phyloP scores from a whole-genome alignment of 441 rosid genomes.

The Adansonia grandidieri region DNA sequence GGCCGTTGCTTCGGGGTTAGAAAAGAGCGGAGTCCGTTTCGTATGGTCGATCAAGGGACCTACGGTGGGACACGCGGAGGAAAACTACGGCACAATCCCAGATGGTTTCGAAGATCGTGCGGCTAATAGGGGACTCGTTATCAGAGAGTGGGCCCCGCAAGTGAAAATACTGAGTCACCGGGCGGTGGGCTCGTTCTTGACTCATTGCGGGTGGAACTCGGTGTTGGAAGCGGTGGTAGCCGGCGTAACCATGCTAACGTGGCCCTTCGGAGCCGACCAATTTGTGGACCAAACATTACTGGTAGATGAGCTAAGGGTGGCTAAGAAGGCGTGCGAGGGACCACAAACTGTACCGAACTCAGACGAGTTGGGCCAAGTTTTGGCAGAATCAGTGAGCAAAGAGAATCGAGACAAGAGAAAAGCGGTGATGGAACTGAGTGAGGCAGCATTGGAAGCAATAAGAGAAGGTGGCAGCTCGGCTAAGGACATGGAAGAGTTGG shows the following conservation, averaged over 20 bases:
- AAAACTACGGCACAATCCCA: conserved; percentile 20
- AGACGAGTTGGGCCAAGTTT: conserved; percentile 34
- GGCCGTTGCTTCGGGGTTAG: conserved; percentile 43
- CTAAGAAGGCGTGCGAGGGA: conserved; percentile 49
- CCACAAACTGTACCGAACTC: conserved; percentile 46
- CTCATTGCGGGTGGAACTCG: conserved; percentile 65
- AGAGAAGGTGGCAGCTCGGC: conserved; percentile 37
- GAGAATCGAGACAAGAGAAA: conserved; percentile 21
- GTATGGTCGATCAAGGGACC: conserved; percentile 48
- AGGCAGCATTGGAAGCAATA: conserved; percentile 30
- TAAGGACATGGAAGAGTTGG: conserved; percentile 34
- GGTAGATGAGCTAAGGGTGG: conserved; percentile 54
- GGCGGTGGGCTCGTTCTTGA: conserved; percentile 50
- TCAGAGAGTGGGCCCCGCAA: conserved; percentile 59
- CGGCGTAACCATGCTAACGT: conserved; percentile 49
- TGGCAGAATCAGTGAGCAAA: conserved; percentile 34
- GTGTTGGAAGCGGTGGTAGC: conserved; percentile 46
- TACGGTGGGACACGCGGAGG: conserved; percentile 22
- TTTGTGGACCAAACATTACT: conserved; percentile 45
- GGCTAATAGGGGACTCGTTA: conserved; percentile 42
- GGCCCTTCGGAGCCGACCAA: conserved; percentile 68
- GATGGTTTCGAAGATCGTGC: conserved; percentile 47
- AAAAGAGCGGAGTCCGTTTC: conserved; percentile 51
- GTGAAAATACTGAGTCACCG: conserved; percentile 42
- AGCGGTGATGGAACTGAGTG: conserved; percentile 23